phyloP scores from a whole-genome alignment of 768 basidiomycete genomes.

The Cantharellus cinnabarinus region DNA sequence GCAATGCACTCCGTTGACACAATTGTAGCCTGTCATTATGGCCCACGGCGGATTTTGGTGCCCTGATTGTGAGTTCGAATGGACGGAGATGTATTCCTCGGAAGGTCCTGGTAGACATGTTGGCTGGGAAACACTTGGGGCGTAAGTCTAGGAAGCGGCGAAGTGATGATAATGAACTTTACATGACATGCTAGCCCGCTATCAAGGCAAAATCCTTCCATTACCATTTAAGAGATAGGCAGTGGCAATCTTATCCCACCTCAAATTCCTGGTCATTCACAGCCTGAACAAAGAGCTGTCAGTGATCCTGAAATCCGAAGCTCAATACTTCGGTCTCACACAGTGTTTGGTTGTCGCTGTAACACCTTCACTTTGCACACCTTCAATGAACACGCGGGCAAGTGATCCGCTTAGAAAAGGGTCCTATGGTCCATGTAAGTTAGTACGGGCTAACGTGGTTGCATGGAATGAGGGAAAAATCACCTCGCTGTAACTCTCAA shows the following conservation, averaged over 20 bases:
- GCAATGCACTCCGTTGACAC: constrained; percentile 22
- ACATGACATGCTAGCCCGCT: background rate
- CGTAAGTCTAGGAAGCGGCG: constrained; percentile 18
- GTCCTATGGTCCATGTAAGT: constrained; percentile 60
- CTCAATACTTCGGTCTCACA: constrained; percentile 29
- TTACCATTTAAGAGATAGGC: background rate
- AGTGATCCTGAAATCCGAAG: too few relatives aligned
- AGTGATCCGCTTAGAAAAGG: constrained; percentile 51
- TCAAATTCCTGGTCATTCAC: constrained; percentile 43
- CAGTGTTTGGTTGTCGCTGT: constrained; percentile 60
- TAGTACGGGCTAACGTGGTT: constrained; percentile 24
- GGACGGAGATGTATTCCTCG: constrained; percentile 30
- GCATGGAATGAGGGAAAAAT: background rate
- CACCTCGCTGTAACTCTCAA: constrained; percentile 21
- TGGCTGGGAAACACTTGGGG: constrained; percentile 16
- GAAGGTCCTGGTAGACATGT: constrained; percentile 44
- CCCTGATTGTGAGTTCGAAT: constrained; percentile 14
- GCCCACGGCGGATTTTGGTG: background rate
- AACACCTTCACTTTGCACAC: constrained; percentile 44
- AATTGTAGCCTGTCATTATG: background rate
- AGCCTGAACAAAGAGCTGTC: constrained; percentile 10
- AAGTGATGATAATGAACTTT: constrained; percentile 16
- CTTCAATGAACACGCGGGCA: constrained; percentile 49
- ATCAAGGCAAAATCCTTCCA: background rate
- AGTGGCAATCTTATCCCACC: background rate